phyloP scores from a whole-genome alignment of 306 rosid species.

The Medicago lupulina region DNA sequence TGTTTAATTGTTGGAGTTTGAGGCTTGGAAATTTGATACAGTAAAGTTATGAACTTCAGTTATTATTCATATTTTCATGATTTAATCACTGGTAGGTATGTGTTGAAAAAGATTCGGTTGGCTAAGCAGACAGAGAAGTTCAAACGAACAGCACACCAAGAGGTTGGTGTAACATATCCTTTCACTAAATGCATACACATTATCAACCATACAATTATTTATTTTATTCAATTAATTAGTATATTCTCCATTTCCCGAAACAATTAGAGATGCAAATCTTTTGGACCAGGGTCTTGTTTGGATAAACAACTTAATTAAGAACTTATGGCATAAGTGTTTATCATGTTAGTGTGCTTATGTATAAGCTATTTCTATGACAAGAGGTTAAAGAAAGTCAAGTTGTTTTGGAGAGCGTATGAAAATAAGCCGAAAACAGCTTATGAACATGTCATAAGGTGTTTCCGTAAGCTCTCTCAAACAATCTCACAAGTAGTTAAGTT shows the following conservation, averaged over 20 bases:
- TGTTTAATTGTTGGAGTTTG: constrained; percentile 29
- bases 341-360: not conserved
- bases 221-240: not conserved
- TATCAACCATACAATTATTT: constrained; percentile 31
- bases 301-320: not conserved
- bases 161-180: constrained; percentile 62
- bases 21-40: constrained; percentile 8
- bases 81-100: constrained; percentile 68
- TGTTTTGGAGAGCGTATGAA: not conserved
- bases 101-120: constrained; percentile 92
- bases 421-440: not conserved
- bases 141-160: constrained; percentile 90
- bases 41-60: constrained; percentile 30
- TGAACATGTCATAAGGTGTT: not conserved
- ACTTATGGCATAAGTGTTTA: not conserved
- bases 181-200: constrained; percentile 33
- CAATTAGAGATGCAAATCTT: not conserved
- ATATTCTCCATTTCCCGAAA: not conserved
- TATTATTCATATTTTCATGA: constrained; percentile 28
- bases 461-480: not conserved
- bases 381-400: not conserved
- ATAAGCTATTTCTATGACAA: not conserved
- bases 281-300: not conserved
- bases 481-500: not conserved
- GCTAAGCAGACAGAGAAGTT: constrained; percentile 91